Evolutionary conservation across 2,329 filamentous ascomycete genomes (phyloP), one percentile per base, ranked within the genome.

Genomic region (Arthrinium phaeospermum): DNA sequence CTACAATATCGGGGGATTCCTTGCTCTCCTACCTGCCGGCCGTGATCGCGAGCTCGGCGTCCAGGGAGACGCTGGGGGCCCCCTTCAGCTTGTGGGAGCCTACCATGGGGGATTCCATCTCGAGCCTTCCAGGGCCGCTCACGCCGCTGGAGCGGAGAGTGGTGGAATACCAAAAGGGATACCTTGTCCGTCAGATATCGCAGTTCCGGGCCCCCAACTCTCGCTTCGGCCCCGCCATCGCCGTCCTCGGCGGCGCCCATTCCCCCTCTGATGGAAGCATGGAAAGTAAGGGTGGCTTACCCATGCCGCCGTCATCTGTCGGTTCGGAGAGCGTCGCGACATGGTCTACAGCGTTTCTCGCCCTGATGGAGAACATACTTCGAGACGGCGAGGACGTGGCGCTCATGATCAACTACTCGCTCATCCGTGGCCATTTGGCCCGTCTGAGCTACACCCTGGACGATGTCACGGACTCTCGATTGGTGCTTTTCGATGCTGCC

Each of bases 371-470:
- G 74, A 83, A 84, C 0, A 81, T 89, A 3, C 78, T 92, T 24
- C 83, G 89, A 13, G 91, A 92, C 74, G 89, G 86, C 0, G 90
- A 92, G 77, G 90, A 91, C 74, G 85, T 89, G 81, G 84, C 85
- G 0, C 84, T 92, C 4, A 85, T 86, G 34, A 81, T 92, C n/a
- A 86, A 86, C 4, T 92, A 92, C 75, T 83, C 85, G 34, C 80
- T 83, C 5, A 86, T 92, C 3, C 83, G 90, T 68, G 79, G 80
- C 16, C 86, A 89, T n/a, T 87, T 89, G 71, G 78, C 82, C 49
- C 83, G 87, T 14, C 83, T 90, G 37, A 79, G 83, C 14, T 82
- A 86, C 71, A 72, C 86, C 3, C 80, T 92, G 4, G 87, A 91
- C 71, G 82, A 82, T 5, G 86, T 92, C 3, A 86, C 80, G 5